A percentile compares a stretch with the other conserved stretches of the same genome.
Conservation (phyloP, 306 rosid species). For the Spatholobus suberectus region DNA sequence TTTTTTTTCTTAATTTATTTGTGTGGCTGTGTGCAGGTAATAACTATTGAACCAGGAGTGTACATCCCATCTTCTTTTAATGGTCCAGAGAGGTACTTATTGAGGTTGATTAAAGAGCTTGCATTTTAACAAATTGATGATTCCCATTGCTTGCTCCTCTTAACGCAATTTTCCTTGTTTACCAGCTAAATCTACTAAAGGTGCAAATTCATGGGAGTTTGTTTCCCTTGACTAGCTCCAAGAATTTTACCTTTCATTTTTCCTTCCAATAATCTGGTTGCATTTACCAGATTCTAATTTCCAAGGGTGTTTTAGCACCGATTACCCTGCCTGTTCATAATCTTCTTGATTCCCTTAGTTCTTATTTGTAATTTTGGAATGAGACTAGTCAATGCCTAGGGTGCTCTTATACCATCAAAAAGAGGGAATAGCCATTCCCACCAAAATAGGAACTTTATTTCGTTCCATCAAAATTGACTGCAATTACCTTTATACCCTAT, state of each 20-base stretch:
- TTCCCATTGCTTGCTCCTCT: conserved; percentile 30
- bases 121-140: conserved; percentile 27
- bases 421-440: conserved; percentile 27
- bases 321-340: conserved; percentile 27
- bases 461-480: not conserved
- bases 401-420: not conserved
- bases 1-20: not conserved
- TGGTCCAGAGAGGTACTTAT: conserved; percentile 70
- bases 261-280: conserved; percentile 19
- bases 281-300: conserved; percentile 15
- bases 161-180: conserved; percentile 18
- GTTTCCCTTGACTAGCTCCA: conserved; percentile 29
- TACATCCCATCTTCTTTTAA: conserved; percentile 75
- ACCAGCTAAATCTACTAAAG: conserved; percentile 7
- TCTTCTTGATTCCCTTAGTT: conserved; percentile 13
- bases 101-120: conserved; percentile 29
- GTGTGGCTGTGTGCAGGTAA: conserved; percentile 61
- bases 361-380: conserved; percentile 21
- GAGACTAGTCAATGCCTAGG: conserved; percentile 22
- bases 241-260: conserved; percentile 5
- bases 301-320: conserved; percentile 22
- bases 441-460: conserved; percentile 29
- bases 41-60: conserved; percentile 93
- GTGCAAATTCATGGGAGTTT: conserved; percentile 13
- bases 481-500: conserved; percentile 10